These are phyloP conservation scores for Russula foetens DNA, from an alignment of 768 basidiomycete genomes.

Conservation along the genomic window DNA sequence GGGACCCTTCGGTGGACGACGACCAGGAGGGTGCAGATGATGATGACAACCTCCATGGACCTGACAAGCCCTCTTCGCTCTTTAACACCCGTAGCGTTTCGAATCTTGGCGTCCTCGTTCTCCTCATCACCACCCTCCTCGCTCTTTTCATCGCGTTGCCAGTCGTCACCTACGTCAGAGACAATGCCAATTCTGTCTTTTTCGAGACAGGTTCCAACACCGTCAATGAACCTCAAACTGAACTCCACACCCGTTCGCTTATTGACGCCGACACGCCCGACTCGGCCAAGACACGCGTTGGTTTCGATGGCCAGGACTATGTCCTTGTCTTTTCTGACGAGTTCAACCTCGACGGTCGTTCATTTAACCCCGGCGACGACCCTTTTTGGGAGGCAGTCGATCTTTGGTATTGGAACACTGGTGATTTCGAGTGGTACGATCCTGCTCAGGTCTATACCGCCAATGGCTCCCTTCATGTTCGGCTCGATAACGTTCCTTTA, in stretches of 20 bases:
- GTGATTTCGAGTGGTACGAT: slow-evolving; percentile 72
- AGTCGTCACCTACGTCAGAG: slow-evolving; percentile 46
- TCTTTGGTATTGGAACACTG: slow-evolving; percentile 65
- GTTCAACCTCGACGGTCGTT: slow-evolving; percentile 46
- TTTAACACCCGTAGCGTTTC: slow-evolving; percentile 43
- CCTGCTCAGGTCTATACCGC: slow-evolving; percentile 57
- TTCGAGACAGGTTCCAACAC: slow-evolving; percentile 63
- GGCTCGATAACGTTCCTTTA: slow-evolving; percentile 46
- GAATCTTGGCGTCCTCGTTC: slow-evolving; percentile 62
- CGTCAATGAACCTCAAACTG: slow-evolving; percentile 37
- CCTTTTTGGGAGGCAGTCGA: slow-evolving; percentile 66
- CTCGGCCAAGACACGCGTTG: slow-evolving; percentile 48
- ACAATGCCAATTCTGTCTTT: slow-evolving; percentile 31
- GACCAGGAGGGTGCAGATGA: slow-evolving; percentile 50
- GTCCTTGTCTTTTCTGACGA: slow-evolving; percentile 61
- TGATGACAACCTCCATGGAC: slow-evolving; percentile 73
- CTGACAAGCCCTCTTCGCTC: slow-evolving; percentile 33
- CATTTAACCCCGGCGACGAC: slow-evolving; percentile 54
- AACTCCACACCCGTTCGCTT: slow-evolving; percentile 42
- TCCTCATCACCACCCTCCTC: slow-evolving; percentile 56
- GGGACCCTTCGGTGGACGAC: slow-evolving; percentile 61
- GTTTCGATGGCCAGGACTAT: slow-evolving; percentile 66
- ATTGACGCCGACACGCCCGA: slow-evolving; percentile 69
- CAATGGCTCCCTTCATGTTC: slow-evolving; percentile 60
- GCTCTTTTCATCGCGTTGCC: slow-evolving; percentile 80